Conservation (phyloP, 129 eudicot species). For the Centrapalus pauciflorus region DNA sequence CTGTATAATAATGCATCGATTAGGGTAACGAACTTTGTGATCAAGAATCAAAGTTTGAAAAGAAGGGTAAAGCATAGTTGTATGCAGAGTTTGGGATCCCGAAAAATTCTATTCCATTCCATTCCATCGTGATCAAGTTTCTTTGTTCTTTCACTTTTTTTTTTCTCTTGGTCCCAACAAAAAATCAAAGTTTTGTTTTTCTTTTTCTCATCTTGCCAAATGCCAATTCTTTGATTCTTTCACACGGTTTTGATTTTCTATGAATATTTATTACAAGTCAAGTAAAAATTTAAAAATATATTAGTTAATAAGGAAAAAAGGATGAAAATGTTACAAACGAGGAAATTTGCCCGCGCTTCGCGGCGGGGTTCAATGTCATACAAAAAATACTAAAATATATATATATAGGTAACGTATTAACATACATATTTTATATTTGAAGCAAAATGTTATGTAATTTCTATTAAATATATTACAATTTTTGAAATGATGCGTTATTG, state of each 20-base stretch:
- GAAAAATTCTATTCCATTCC: not conserved
- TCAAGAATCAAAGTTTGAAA: slow-evolving; percentile 5
- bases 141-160: slow-evolving; percentile 29
- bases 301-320: too few relatives aligned
- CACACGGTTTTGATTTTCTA: not conserved
- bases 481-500: too few relatives aligned
- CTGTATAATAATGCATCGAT: not conserved
- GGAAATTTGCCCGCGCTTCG: too few relatives aligned
- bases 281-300: too few relatives aligned
- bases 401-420: too few relatives aligned
- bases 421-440: too few relatives aligned
- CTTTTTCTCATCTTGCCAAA: not conserved
- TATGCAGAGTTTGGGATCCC: slow-evolving; percentile 30
- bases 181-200: slow-evolving; percentile 16
- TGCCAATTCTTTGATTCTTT: slow-evolving; percentile 2
- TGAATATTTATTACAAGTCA: not conserved
- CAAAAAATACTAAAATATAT: too few relatives aligned
- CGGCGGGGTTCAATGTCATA: too few relatives aligned
- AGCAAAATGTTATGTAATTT: too few relatives aligned
- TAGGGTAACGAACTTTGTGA: slow-evolving; percentile 15
- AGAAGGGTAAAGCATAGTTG: slow-evolving; percentile 16
- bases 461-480: too few relatives aligned
- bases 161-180: slow-evolving; percentile 28
- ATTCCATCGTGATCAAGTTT: too few relatives aligned
- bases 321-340: too few relatives aligned